Percentiles rank a stretch among this genome's conserved stretches.
Evolutionary conservation across 2,329 filamentous ascomycete species (phyloP).

Genomic region (Kalaharituber pfeilii): DNA sequence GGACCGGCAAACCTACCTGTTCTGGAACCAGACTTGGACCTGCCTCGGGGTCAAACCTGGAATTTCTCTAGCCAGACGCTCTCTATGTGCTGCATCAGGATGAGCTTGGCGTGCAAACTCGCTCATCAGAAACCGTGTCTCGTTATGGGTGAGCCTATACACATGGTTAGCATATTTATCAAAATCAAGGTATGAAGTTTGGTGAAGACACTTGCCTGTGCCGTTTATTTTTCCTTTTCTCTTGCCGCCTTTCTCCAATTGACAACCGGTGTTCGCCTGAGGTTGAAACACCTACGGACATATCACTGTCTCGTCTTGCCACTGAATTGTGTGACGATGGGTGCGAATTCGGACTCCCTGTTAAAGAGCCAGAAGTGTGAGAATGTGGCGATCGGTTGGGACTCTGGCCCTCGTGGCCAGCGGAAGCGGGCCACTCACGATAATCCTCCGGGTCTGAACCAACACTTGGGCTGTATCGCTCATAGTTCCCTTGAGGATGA

Average conservation of each 20-base stretch:
- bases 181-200: neutral
- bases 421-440: constrained; percentile 17
- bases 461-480: constrained; percentile 13
- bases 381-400: constrained; percentile 14
- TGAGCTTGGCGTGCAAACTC: constrained; percentile 92
- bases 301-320: constrained; percentile 10
- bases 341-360: constrained; percentile 41
- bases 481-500: neutral
- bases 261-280: constrained; percentile 19
- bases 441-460: constrained; percentile 16
- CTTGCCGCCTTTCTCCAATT: constrained; percentile 18
- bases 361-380: constrained; percentile 25
- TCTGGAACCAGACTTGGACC: constrained; percentile 98
- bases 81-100: constrained; percentile 77
- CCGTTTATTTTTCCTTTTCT: constrained; percentile 43
- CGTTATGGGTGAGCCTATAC: constrained; percentile 71
- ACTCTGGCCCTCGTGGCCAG: constrained; percentile 16
- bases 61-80: constrained; percentile 73
- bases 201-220: constrained; percentile 44
- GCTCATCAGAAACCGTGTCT: constrained; percentile 94
- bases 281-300: constrained; percentile 10
- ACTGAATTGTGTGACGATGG: constrained; percentile 32
- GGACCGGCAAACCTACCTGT: constrained; percentile 55
- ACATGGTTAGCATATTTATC: neutral
- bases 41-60: constrained; percentile 80